phyloP scores from a whole-genome alignment of 2,329 filamentous ascomycete genomes.

The Penicillium brevicompactum region DNA sequence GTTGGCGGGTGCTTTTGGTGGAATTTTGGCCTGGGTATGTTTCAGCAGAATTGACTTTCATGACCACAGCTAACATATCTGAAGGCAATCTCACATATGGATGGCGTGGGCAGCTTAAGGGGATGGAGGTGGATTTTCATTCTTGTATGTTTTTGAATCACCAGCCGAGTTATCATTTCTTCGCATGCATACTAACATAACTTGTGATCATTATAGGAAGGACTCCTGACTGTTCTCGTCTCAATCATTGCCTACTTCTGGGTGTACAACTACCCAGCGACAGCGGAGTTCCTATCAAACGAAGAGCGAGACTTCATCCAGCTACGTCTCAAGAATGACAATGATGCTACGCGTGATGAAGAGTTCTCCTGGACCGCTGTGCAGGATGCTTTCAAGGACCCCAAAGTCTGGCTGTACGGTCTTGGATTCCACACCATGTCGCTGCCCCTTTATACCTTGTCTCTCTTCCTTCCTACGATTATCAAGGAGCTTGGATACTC shows the following conservation, averaged over 20 bases:
- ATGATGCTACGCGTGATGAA: constrained; percentile 70
- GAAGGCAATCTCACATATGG: constrained; percentile 51
- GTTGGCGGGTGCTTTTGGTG: constrained; percentile 63
- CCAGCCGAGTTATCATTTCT: neutral
- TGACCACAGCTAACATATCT: constrained; percentile 16
- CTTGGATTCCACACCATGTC: constrained; percentile 52
- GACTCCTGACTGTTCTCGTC: constrained; percentile 67
- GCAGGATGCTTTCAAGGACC: constrained; percentile 61
- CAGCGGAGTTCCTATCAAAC: constrained; percentile 43
- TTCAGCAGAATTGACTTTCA: neutral
- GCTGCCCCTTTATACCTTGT: constrained; percentile 53
- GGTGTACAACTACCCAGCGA: constrained; percentile 46
- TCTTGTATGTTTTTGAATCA: constrained; percentile 39
- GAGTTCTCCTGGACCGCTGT: constrained; percentile 70
- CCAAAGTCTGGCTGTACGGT: constrained; percentile 25
- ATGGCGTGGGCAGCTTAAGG: constrained; percentile 50
- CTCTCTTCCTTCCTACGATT: constrained; percentile 46
- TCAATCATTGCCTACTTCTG: constrained; percentile 41
- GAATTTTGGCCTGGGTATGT: constrained; percentile 56
- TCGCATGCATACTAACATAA: neutral
- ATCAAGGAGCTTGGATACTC: constrained; percentile 47
- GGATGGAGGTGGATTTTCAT: constrained; percentile 69
- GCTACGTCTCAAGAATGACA: constrained; percentile 66
- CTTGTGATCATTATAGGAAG: constrained; percentile 52
- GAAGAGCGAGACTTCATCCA: constrained; percentile 63